Evolutionary conservation across 768 basidiomycete species (phyloP), one percentile per base, ranked within the genome.

Genomic region (Porpolomopsis calyptriformis): DNA sequence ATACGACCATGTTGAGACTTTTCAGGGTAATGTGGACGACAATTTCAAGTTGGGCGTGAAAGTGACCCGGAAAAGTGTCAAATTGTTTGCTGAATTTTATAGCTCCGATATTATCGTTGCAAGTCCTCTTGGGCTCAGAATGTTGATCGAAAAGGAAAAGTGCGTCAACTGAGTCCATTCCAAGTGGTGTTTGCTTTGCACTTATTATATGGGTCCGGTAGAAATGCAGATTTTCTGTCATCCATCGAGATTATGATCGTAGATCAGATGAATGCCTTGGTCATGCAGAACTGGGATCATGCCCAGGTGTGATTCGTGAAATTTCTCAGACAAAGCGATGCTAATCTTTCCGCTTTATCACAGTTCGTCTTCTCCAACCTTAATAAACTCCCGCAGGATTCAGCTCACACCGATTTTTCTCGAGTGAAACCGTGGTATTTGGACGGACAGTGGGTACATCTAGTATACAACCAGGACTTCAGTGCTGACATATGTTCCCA

Each of bases 381-480:
- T 49, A 98, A 97, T 65, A 73, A 84, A 53, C 70, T 96, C 9
- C 96, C 96, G 1, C 89, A 91, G 56, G 87, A 93, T 55, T 89
- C 92, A 1, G 93, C 83, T 53, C 86, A 93, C 50, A 78, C 86
- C 19, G 96, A 98, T 63, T 97, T 98, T 66, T 94, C 92, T 8
- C 80, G 96, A 9, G 85, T 98, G 55, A 98, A 96, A 64, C 88
- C 91, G 1, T 98, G 96, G 96, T 96, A 93, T 61, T 75, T 98
- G 9, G 94, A 98, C 54, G 85, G 84, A 59, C 77, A 90, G 93
- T 96, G n/a, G n/a, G n/a, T n/a, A n/a, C n/a, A n/a, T n/a, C n/a
- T n/a, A n/a, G n/a, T n/a, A n/a, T n/a, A n/a, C n/a, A n/a, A n/a
- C n/a, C n/a, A n/a, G n/a, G n/a, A n/a, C n/a, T n/a, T n/a, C n/a